Base-by-base conservation (phyloP, 169 alveolate genomes). In the Cystoisospora suis region DNA sequence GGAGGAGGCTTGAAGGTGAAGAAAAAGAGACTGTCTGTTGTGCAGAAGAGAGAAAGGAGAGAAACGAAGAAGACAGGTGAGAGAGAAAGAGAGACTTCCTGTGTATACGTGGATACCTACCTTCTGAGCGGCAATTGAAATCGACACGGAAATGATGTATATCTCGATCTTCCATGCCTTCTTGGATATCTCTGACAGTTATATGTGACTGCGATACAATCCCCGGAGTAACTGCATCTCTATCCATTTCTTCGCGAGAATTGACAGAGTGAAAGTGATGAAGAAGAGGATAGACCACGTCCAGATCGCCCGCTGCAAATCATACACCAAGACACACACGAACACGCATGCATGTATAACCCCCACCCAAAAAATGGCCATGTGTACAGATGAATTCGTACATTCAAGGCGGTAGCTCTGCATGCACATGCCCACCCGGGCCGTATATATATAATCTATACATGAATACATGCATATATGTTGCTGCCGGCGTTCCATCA, bases 231-330 rank as follows among this genome's bases (percentile, higher is more conserved):
- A 27, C 45, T 6, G 56, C 46, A 38, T 72, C 56, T 27, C 32
- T 29, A 12, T 72, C 56, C 32, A 5, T 46, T 32, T 32, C 83
- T 56, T 72, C 83, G 27, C 53, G 58, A 34, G 47, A 34, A 40
- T 32, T 27, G 58, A 1, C 83, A 29, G 83, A 72, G 56, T 34
- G 83, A 34, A 38, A 72, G 29, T 72, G 56, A 34, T 72, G 83
- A 23, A 72, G 47, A 6, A 72, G 12, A 17, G 83, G 83, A 20
- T 72, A 72, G 38, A 72, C 27, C 32, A 72, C 83, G 53, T 72
- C 83, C 83, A 72, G 20, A 38, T 72, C 83, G 4, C 58, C 83
- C 83, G 83, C 83, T 72, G 83, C 3, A 72, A 40, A 9, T n/a
- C n/a, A n/a, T n/a, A n/a, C n/a, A n/a, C n/a, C n/a, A n/a, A n/a